phyloP scores from a whole-genome alignment of 805 yeast genomes.

The Saturnispora sanitii region DNA sequence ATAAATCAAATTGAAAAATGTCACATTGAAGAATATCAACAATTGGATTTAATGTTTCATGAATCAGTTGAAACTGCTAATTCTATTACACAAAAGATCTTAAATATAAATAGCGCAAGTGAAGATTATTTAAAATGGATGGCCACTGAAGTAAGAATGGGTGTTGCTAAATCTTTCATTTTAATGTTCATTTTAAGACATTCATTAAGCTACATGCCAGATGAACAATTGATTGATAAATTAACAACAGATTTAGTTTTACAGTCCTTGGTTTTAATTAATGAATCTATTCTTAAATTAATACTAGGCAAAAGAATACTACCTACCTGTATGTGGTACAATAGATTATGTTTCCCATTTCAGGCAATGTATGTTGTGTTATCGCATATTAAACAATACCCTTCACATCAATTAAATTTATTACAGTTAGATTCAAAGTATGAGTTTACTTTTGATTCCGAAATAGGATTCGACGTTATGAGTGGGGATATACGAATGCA shows the following conservation, averaged over 20 bases:
- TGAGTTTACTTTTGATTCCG: conserved; percentile 12
- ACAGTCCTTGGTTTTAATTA: conserved; percentile 17
- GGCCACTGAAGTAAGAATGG: conserved; percentile 16
- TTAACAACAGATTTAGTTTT: conserved; percentile 14
- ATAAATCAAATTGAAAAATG: conserved; percentile 14
- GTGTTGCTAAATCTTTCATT: conserved; percentile 16
- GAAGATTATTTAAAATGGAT: conserved; percentile 12
- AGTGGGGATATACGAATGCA: conserved; percentile 13
- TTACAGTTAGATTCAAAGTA: conserved; percentile 5
- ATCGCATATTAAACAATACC: conserved; percentile 14
- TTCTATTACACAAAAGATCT: conserved; percentile 9
- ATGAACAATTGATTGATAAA: conserved; percentile 5
- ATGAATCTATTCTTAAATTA: conserved; percentile 18
- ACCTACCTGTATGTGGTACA: conserved; percentile 15
- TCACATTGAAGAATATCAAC: conserved; percentile 5
- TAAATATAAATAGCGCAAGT: not conserved
- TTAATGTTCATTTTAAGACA: conserved; percentile 13
- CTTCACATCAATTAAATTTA: conserved; percentile 11
- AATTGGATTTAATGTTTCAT: conserved; percentile 8
- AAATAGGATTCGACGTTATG: conserved; percentile 10
- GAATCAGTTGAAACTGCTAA: conserved; percentile 10
- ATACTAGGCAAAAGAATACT: conserved; percentile 12
- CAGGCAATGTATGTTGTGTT: conserved; percentile 19
- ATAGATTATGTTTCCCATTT: conserved; percentile 18
- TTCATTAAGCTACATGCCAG: conserved; percentile 6